These are phyloP conservation scores for Collybiopsis luxurians DNA, from an alignment of 768 basidiomycete species.

Conservation along the genomic window DNA sequence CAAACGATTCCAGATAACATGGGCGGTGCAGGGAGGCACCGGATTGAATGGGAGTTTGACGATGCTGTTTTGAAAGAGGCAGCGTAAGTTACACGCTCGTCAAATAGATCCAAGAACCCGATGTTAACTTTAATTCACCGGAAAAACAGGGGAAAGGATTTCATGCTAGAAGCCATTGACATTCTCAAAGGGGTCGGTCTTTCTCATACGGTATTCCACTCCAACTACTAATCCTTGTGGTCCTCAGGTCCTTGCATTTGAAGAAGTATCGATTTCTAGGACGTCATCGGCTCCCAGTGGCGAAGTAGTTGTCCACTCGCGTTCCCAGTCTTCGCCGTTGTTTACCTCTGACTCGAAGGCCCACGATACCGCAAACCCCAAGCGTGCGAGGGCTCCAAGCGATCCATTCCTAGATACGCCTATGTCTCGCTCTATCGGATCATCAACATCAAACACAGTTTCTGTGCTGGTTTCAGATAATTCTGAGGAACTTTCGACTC, in stretches of 20 bases:
- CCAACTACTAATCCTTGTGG: conserved; percentile 10
- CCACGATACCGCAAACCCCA: conserved; percentile 45
- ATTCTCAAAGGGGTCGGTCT: conserved; percentile 84
- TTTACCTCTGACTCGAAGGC: conserved; percentile 37
- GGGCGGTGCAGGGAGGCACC: conserved; percentile 72
- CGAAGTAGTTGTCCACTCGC: conserved; percentile 43
- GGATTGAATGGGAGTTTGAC: conserved; percentile 89
- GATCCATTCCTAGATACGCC: conserved; percentile 82
- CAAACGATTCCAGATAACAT: conserved; percentile 78
- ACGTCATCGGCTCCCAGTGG: conserved; percentile 28
- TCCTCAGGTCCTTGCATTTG: conserved; percentile 58
- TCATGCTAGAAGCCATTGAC: conserved; percentile 90
- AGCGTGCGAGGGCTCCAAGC: conserved; percentile 71
- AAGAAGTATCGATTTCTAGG: conserved; percentile 53
- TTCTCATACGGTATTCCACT: conserved; percentile 14
- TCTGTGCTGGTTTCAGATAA: conserved; percentile 27
- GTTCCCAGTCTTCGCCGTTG: conserved; percentile 56
- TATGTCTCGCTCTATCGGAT: conserved; percentile 51
- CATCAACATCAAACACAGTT: conserved; percentile 44
- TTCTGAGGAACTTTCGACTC: conserved; percentile 40
- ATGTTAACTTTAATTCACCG: conserved; percentile 14
- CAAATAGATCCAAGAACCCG: conserved; percentile 14
- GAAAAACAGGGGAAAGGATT: conserved; percentile 76
- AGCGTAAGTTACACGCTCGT: conserved; percentile 58
- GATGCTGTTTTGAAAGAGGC: conserved; percentile 94